Percentiles rank a stretch among this genome's conserved stretches.
These are phyloP conservation scores for Massarina eburnea DNA, from an alignment of 2,329 filamentous ascomycete genomes.

Conservation along the genomic window DNA sequence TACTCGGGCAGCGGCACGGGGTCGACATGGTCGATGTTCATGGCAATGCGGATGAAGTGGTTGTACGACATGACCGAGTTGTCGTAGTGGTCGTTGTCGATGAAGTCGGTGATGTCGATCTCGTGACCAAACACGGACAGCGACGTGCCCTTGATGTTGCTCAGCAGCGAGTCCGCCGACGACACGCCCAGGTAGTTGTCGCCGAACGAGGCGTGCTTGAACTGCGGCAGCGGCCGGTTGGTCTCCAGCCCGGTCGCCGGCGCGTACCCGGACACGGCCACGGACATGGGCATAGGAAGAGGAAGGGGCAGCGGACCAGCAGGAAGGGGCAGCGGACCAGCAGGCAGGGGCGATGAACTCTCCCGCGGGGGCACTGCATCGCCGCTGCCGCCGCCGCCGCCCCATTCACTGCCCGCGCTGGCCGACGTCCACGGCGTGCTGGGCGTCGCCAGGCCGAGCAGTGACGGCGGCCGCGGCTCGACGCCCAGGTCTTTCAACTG, in stretches of 20 bases:
- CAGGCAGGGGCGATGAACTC: conserved; percentile 29
- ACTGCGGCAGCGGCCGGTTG: conserved; percentile 45
- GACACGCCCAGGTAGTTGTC: conserved; percentile 69
- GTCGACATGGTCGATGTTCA: conserved; percentile 57
- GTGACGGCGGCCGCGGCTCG: conserved; percentile 57
- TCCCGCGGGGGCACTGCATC: conserved; percentile 20
- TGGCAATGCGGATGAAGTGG: conserved; percentile 66
- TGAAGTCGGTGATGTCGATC: conserved; percentile 75
- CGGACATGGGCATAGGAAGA: too few relatives aligned
- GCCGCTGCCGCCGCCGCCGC: too few relatives aligned
- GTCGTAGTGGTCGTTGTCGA: conserved; percentile 62
- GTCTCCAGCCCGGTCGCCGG: conserved; percentile 20
- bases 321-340: too few relatives aligned
- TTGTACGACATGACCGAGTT: conserved; percentile 65
- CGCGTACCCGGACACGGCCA: conserved; percentile 25
- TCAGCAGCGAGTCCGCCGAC: conserved; percentile 65
- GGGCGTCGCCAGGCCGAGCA: conserved; percentile 18
- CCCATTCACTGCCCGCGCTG: conserved; percentile 22
- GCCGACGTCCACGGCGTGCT: conserved; percentile 20
- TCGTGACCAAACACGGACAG: conserved; percentile 79
- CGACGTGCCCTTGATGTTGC: conserved; percentile 73
- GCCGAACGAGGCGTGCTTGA: conserved; percentile 51
- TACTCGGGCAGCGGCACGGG: conserved; percentile 63
- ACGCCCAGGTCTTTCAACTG: conserved; percentile 63
- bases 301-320: too few relatives aligned